Conservation (phyloP, 139 green algal species). For the Picochlorum sp. region DNA sequence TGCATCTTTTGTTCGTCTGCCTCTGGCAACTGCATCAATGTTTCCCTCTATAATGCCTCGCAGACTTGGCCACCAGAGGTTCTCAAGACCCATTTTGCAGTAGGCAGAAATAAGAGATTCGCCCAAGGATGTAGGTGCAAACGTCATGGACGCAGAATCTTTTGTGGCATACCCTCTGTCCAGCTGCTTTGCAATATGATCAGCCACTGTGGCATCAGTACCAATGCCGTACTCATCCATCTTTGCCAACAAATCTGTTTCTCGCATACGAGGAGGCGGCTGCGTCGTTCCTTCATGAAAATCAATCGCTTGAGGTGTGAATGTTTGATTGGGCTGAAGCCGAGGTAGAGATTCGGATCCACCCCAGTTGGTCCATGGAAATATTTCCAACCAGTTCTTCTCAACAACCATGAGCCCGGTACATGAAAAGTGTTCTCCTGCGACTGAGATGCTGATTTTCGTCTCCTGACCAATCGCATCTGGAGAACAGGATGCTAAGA, state of each 20-base stretch:
- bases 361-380: slow-evolving; percentile 80
- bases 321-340: slow-evolving; percentile 57
- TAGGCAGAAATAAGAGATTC: slow-evolving; percentile 78
- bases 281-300: slow-evolving; percentile 69
- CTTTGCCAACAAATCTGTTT: slow-evolving; percentile 80
- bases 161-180: slow-evolving; percentile 67
- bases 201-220: slow-evolving; percentile 89
- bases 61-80: slow-evolving; percentile 70
- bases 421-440: slow-evolving; percentile 27
- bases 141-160: slow-evolving; percentile 51
- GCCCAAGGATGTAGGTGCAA: slow-evolving; percentile 73
- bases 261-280: slow-evolving; percentile 68
- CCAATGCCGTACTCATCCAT: slow-evolving; percentile 96
- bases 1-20: slow-evolving; percentile 46
- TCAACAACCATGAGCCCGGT: slow-evolving; percentile 85
- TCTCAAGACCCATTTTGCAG: slow-evolving; percentile 68
- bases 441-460: slow-evolving; percentile 58
- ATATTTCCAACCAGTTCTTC: slow-evolving; percentile 95
- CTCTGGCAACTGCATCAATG: slow-evolving; percentile 66
- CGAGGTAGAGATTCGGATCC: slow-evolving; percentile 64
- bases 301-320: slow-evolving; percentile 65
- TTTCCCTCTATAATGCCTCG: slow-evolving; percentile 73
- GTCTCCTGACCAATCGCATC: slow-evolving; percentile 86
- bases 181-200: slow-evolving; percentile 70
- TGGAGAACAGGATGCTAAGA: slow-evolving; percentile 83